These are phyloP conservation scores for Dioscorea dumetorum DNA, from an alignment of 106 monocot species.

Conservation along the genomic window DNA sequence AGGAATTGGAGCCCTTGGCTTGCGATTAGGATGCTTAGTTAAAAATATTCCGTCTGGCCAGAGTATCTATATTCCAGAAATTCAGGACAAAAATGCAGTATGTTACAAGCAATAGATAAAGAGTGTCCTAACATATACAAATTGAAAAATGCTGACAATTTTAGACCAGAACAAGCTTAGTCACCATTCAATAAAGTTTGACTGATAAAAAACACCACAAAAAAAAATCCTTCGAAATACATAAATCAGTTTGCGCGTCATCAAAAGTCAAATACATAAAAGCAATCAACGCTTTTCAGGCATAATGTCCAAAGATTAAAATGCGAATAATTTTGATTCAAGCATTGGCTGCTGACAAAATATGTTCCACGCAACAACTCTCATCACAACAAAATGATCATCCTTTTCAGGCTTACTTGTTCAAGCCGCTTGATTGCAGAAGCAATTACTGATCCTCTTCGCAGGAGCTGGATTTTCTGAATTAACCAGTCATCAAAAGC, in stretches of 20 bases:
- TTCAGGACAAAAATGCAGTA: not conserved
- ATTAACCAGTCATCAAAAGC: slow-evolving; percentile 99
- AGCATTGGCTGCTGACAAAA: too few species aligned
- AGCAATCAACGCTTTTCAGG: too few species aligned
- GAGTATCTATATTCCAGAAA: slow-evolving; percentile 66
- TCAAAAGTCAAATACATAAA: too few species aligned
- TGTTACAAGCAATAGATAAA: not conserved
- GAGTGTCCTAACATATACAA: not conserved
- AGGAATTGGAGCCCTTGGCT: slow-evolving; percentile 44
- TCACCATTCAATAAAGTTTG: too few species aligned
- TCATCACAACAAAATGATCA: too few species aligned
- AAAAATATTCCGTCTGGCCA: slow-evolving; percentile 99
- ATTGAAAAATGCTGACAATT: not conserved
- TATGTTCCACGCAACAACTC: too few species aligned
- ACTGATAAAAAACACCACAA: too few species aligned
- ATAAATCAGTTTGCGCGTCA: too few species aligned
- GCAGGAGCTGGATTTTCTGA: slow-evolving; percentile 88
- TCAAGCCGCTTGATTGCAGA: slow-evolving; percentile 67
- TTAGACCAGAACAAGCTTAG: too few species aligned
- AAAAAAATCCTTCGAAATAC: too few species aligned
- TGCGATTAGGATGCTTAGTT: slow-evolving; percentile 94
- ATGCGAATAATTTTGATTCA: too few species aligned
- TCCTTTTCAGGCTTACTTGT: slow-evolving; percentile 34
- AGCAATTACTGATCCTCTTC: slow-evolving; percentile 70
- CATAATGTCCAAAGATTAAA: too few species aligned